These are phyloP conservation scores for Ulota crispa DNA, from an alignment of 225 moss, liverwort and hornwort species.

Conservation along the genomic window DNA sequence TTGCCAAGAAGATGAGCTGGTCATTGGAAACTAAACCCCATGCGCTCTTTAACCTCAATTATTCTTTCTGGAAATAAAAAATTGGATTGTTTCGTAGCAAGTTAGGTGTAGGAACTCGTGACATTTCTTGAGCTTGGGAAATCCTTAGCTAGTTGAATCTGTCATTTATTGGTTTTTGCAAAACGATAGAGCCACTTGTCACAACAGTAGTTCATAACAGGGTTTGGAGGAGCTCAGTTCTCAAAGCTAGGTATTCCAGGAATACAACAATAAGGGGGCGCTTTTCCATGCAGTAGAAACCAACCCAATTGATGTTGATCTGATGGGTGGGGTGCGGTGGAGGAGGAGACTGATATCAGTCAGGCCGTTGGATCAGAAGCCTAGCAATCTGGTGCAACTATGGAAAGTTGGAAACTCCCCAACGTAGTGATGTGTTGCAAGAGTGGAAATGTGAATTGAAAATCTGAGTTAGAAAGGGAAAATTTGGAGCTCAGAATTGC, in stretches of 20 bases:
- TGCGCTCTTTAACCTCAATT: slow-evolving; percentile 31
- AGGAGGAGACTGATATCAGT: neutral
- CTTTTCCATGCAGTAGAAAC: neutral
- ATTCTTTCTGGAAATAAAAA: slow-evolving; percentile 50
- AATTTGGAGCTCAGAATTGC: neutral
- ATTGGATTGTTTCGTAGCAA: slow-evolving; percentile 11
- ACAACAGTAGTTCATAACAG: neutral
- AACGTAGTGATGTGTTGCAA: neutral
- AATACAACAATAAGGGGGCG: slow-evolving; percentile 3
- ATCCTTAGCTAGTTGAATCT: slow-evolving; percentile 23
- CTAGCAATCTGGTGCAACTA: neutral
- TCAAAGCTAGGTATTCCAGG: slow-evolving; percentile 4
- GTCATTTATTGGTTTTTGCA: slow-evolving; percentile 1
- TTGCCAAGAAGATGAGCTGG: slow-evolving; percentile 49
- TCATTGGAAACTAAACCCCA: slow-evolving; percentile 41
- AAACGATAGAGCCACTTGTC: neutral
- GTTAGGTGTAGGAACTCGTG: slow-evolving; percentile 4
- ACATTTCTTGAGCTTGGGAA: slow-evolving; percentile 30
- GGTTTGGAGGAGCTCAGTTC: neutral
- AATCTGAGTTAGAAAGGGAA: neutral
- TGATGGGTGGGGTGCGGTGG: neutral
- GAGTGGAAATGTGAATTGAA: neutral
- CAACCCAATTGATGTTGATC: neutral
- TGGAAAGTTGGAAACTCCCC: neutral
- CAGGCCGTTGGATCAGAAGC: neutral